phyloP scores from a whole-genome alignment of 257 asterid species.

The Scutellaria minor region DNA sequence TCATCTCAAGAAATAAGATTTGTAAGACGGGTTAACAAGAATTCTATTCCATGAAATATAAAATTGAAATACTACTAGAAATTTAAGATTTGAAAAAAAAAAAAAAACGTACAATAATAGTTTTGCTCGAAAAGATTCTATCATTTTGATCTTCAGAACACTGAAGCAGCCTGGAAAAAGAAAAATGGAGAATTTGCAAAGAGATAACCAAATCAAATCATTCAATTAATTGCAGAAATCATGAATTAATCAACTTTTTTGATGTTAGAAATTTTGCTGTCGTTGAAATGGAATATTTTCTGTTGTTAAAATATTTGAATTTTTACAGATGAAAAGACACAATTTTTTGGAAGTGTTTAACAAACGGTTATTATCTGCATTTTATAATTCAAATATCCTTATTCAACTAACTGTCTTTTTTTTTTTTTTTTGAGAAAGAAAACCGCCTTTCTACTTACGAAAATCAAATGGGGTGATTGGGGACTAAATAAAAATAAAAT shows the following conservation, averaged over 20 bases:
- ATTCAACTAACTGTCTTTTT: too few species aligned
- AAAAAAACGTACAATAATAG: slow-evolving; percentile 47
- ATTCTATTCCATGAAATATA: background rate
- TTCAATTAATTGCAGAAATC: background rate
- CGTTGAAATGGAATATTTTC: background rate
- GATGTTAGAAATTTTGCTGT: background rate
- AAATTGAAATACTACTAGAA: background rate
- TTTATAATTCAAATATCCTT: background rate
- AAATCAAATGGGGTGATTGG: too few species aligned
- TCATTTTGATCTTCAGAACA: slow-evolving; percentile 44
- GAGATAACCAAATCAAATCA: too few species aligned
- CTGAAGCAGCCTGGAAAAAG: background rate
- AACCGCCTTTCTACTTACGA: too few species aligned
- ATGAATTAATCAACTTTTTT: background rate
- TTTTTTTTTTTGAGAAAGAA: too few species aligned
- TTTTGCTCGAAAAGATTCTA: slow-evolving; percentile 57
- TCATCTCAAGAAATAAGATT: too few species aligned
- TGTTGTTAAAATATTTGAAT: background rate
- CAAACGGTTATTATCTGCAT: background rate
- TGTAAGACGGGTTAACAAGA: too few species aligned
- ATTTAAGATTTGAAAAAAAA: background rate
- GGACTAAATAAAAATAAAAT: too few species aligned
- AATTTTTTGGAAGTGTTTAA: slow-evolving; percentile 5
- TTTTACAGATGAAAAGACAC: slow-evolving; percentile 2
- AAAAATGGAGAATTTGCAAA: background rate